Base-by-base conservation (phyloP, 169 alveolate species). In the Eimeria maxima region DNA sequence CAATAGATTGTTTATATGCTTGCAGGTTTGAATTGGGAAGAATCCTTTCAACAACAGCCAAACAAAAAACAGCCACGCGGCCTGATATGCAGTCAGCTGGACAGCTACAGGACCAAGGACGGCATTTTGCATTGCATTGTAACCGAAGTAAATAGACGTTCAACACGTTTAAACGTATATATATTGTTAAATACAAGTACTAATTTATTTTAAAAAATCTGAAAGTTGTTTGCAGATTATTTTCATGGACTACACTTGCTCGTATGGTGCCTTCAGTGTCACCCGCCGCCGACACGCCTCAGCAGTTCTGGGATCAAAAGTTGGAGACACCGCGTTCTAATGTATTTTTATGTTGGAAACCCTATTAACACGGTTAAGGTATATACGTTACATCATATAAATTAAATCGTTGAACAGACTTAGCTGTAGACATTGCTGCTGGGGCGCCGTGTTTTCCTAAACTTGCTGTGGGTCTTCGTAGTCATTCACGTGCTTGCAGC, bases 211-310 rank as follows among this genome's bases (percentile, higher is more conserved):
- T n/a, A 13, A 2, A 65, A 24, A 65, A 14, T n/a, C 24, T 24
- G 74, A 24, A 6, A 65, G 0, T 33, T 8, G 42, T 65, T n/a
- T 65, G 24, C 6, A 65, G 24, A 13, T 0, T 6, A 38, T 24
- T 65, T n/a, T 65, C 33, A 65, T 0, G 42, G 7, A 18, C 8
- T 65, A 6, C 42, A 8, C 4, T 3, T 65, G 74, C 74, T n/a
- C 74, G 33, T 13, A 6, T n/a, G 38, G 42, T 44, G 14, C 42
- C 14, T 38, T 33, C 74, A 8, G 16, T n/a, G 42, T 65, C 38
- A 65, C 74, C 74, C 38, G n/a, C 74, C 74, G 74, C 74, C 74
- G 74, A 65, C 74, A 24, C 74, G 33, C 74, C 74, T 4, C 74
- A 65, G 74, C 38, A n/a, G 74, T n/a, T 65, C 3, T 65, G 42